Evolutionary conservation across 164 flowering plant species (phyloP).

Genomic region (Magnolia sinica): DNA sequence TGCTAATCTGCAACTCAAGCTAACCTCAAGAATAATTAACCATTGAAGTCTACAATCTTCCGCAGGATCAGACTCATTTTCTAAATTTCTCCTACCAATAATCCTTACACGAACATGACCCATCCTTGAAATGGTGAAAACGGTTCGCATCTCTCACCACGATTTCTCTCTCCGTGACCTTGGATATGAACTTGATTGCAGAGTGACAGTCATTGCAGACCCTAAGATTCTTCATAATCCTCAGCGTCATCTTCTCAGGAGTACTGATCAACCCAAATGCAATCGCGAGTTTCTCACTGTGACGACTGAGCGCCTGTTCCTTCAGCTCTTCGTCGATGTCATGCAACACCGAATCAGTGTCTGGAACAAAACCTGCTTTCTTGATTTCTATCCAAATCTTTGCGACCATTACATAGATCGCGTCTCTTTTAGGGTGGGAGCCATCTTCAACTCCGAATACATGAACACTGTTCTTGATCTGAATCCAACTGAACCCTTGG

Average conservation of each 20-base stretch:
- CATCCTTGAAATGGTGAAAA: constrained; percentile 84
- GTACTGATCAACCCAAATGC: constrained; percentile 78
- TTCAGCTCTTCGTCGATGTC: constrained; percentile 80
- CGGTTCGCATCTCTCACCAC: constrained; percentile 81
- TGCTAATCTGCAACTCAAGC: too few species aligned
- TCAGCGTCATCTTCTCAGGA: constrained; percentile 62
- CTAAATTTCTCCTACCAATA: constrained; percentile 50
- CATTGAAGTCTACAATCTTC: not conserved
- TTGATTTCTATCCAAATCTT: constrained; percentile 74
- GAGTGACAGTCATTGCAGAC: constrained; percentile 89
- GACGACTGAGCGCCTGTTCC: constrained; percentile 66
- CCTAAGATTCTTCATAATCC: constrained; percentile 88
- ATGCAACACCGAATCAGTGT: constrained; percentile 66
- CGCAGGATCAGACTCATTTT: not conserved
- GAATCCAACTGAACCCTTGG: constrained; percentile 79
- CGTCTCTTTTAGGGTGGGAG: constrained; percentile 61
- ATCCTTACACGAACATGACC: constrained; percentile 72
- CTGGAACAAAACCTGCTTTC: constrained; percentile 76
- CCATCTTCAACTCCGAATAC: constrained; percentile 76
- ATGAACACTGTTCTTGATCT: constrained; percentile 54
- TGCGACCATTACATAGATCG: constrained; percentile 45
- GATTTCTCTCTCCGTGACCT: constrained; percentile 67
- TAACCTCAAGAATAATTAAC: not conserved
- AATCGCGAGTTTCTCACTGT: constrained; percentile 91
- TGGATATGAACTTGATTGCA: constrained; percentile 77